phyloP scores from a whole-genome alignment of 495 filamentous ascomycete species.

The Ascobolus immersus region DNA sequence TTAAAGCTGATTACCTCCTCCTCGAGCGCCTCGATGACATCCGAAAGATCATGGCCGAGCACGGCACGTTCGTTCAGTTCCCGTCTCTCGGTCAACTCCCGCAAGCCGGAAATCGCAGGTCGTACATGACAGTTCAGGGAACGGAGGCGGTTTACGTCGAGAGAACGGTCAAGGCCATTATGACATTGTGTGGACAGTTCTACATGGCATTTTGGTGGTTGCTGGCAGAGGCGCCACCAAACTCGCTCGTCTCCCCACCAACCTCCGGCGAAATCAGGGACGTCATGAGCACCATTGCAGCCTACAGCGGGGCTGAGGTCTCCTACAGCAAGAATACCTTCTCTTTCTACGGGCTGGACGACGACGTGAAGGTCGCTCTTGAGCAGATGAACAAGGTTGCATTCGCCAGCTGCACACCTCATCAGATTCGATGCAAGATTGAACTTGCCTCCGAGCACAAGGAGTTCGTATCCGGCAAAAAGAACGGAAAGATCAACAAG shows the following conservation, averaged over 20 bases:
- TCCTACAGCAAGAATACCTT: conserved; percentile 85
- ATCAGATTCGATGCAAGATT: conserved; percentile 88
- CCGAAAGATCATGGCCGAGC: conserved; percentile 88
- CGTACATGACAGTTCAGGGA: conserved; percentile 65
- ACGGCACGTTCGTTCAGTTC: conserved; percentile 79
- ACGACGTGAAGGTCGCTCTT: conserved; percentile 79
- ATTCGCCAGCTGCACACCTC: conserved; percentile 63
- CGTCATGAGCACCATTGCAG: conserved; percentile 87
- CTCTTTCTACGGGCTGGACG: conserved; percentile 80
- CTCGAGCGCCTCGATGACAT: conserved; percentile 84
- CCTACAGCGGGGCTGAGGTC: conserved; percentile 83
- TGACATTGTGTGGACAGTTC: conserved; percentile 87
- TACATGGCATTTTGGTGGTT: conserved; percentile 96
- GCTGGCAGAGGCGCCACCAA: conserved; percentile 40
- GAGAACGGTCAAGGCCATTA: conserved; percentile 77
- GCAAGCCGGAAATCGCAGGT: conserved; percentile 51
- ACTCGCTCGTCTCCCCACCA: conserved; percentile 33
- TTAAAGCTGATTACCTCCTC: conserved; percentile 82
- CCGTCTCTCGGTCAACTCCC: conserved; percentile 72
- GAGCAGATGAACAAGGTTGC: conserved; percentile 77
- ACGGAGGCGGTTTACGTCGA: conserved; percentile 80
- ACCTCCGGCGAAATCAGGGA: conserved; percentile 50
- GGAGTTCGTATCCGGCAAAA: conserved; percentile 97
- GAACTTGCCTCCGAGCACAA: conserved; percentile 98
- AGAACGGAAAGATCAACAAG: conserved; percentile 99